Base-by-base conservation (phyloP, 371 early-diverging fungal genomes). In the Lichtheimia hyalospora region DNA sequence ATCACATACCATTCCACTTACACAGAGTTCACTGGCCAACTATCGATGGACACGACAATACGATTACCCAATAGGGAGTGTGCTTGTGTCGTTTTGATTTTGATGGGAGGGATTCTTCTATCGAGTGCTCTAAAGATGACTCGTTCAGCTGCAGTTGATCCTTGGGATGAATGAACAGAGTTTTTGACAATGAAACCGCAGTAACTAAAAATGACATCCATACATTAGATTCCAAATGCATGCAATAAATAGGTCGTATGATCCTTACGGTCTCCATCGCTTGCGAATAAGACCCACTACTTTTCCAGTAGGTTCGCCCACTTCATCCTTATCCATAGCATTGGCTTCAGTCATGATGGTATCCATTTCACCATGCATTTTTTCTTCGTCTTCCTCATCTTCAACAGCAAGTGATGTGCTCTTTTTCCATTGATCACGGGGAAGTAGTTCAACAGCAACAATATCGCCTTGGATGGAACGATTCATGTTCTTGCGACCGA, bases 241-340 rank as follows among this genome's bases (percentile, higher is more conserved):
- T 52, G 52, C 51, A 18, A 52, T 13, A 15, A 18, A 52, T 13
- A 15, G 25, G 14, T 24, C 28, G 3, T 28, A 20, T 43, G 34
- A 34, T 21, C 63, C 69, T 57, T 75, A 92, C 60, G 92, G 91
- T 67, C 96, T 81, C 96, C 97, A 97, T 74, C 92, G 93, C 61
- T 95, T 89, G 57, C 93, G 88, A 64, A 98, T 90, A 57, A 98
- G 86, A 27, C 95, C 96, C 4, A 98, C 96, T 4, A 98, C 87
- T 52, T 86, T 85, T 20, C 87, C 97, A 1, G 92, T 91, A 25
- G 96, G 96, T 48, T 88, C 74, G 15, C 69, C 73, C 18, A 61
- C 61, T 20, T 41, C 65, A 2, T 52, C 54, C 8, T 65, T 67
- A 8, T 46, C 59, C 5, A 57, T 20, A 25, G 50, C 54, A 25